Conservation (phyloP, 2,329 filamentous ascomycete genomes). For the Pseudogymnoascus sp. region DNA sequence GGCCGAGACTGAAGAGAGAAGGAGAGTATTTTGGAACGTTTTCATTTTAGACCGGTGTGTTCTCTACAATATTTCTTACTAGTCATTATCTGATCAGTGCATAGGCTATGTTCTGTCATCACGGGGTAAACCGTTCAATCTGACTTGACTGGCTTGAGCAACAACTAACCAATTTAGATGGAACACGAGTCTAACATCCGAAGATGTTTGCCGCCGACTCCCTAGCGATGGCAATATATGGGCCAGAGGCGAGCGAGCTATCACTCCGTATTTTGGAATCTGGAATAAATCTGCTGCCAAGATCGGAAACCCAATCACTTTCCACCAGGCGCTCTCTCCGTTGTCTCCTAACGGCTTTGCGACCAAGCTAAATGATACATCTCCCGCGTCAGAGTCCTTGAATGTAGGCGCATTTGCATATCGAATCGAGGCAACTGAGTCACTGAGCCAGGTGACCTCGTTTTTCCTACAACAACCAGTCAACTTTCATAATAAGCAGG, state of each 20-base stretch:
- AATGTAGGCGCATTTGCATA: constrained; percentile 22
- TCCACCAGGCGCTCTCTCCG: constrained; percentile 20
- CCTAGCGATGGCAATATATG: constrained; percentile 26
- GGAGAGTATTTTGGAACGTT: constrained; percentile 28
- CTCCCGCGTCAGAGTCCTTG: constrained; percentile 10
- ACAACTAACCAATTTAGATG: constrained; percentile 12
- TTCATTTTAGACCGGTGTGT: constrained; percentile 29
- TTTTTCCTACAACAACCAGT: constrained; percentile 40
- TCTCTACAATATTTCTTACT: background rate
- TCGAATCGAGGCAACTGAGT: constrained; percentile 23
- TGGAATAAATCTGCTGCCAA: constrained; percentile 27
- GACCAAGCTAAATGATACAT: background rate
- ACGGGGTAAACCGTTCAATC: constrained; percentile 15
- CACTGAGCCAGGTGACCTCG: constrained; percentile 35
- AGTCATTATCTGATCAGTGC: background rate
- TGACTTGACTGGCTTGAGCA: background rate
- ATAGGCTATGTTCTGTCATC: constrained; percentile 24
- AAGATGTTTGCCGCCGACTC: constrained; percentile 26
- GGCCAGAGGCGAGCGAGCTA: constrained; percentile 21
- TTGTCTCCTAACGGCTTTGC: constrained; percentile 9
- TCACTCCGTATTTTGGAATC: constrained; percentile 28
- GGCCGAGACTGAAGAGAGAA: constrained; percentile 25
- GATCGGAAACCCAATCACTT: constrained; percentile 26
- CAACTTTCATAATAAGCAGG: constrained; percentile 32
- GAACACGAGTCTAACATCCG: constrained; percentile 27